Conservation (phyloP, 2,329 filamentous ascomycete genomes). For the Ophiostoma tasmaniense region DNA sequence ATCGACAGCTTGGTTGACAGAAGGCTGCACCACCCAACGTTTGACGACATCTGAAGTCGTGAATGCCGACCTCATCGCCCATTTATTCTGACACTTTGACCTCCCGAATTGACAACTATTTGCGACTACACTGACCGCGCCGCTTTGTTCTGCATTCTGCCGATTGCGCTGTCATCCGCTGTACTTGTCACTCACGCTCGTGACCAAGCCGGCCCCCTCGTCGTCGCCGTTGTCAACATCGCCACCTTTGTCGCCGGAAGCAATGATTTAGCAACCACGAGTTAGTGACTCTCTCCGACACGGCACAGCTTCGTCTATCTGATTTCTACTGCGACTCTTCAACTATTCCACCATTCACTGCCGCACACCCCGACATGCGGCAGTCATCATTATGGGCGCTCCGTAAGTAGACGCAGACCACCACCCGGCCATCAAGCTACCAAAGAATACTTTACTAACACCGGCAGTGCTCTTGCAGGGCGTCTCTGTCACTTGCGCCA, state of each 20-base stretch:
- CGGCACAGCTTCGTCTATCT: not conserved
- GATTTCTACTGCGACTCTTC: not conserved
- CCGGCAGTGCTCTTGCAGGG: slow-evolving; percentile 22
- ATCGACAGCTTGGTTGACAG: not conserved
- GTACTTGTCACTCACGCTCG: not conserved
- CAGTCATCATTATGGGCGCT: slow-evolving; percentile 17
- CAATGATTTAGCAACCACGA: not conserved
- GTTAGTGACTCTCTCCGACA: not conserved
- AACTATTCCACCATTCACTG: not conserved
- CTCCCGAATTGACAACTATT: not conserved
- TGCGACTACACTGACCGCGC: not conserved
- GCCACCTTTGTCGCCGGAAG: not conserved
- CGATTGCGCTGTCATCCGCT: not conserved
- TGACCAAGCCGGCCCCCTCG: not conserved
- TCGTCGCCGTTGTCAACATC: not conserved
- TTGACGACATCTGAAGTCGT: not conserved
- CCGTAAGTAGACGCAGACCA: slow-evolving; percentile 14
- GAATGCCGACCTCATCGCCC: not conserved
- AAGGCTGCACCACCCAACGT: not conserved
- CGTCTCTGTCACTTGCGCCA: slow-evolving; percentile 8
- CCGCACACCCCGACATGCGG: slow-evolving; percentile 14
- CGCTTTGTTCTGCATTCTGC: not conserved
- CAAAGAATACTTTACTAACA: not conserved
- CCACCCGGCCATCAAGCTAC: not conserved
- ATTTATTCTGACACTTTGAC: not conserved